Evolutionary conservation across 2,329 filamentous ascomycete species (phyloP).

Genomic region (Aspergillus japonicus): DNA sequence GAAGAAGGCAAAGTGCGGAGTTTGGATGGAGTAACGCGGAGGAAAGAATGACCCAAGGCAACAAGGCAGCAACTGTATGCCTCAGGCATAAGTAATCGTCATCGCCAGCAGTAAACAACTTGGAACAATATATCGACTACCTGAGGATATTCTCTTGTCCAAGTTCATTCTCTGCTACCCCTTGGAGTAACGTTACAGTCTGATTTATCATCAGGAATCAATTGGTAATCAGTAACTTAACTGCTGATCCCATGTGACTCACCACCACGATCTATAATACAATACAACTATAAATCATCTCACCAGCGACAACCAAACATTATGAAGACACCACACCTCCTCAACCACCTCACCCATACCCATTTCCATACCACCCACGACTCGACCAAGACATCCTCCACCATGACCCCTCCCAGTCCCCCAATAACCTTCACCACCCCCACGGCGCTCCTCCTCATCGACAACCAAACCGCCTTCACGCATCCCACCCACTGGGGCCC

Average conservation of each 20-base stretch:
- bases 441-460: conserved; percentile 50
- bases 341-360: neutral
- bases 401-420: neutral
- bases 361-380: neutral
- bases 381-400: neutral
- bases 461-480: conserved; percentile 48
- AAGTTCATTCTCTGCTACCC: too few species aligned
- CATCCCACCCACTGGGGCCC: conserved; percentile 42
- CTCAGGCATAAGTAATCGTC: neutral
- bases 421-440: conserved; percentile 14
- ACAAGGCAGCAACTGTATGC: neutral
- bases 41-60: too few species aligned
- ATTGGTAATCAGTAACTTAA: too few species aligned
- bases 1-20: too few species aligned
- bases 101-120: neutral
- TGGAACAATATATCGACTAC: too few species aligned
- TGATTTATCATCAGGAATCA: too few species aligned
- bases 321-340: neutral
- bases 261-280: neutral
- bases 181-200: too few species aligned
- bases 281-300: neutral
- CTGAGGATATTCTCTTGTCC: too few species aligned
- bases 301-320: neutral
- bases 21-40: too few species aligned
- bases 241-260: neutral